These are phyloP conservation scores for Termitomyces sp. DNA, from an alignment of 768 basidiomycete genomes.

Conservation along the genomic window DNA sequence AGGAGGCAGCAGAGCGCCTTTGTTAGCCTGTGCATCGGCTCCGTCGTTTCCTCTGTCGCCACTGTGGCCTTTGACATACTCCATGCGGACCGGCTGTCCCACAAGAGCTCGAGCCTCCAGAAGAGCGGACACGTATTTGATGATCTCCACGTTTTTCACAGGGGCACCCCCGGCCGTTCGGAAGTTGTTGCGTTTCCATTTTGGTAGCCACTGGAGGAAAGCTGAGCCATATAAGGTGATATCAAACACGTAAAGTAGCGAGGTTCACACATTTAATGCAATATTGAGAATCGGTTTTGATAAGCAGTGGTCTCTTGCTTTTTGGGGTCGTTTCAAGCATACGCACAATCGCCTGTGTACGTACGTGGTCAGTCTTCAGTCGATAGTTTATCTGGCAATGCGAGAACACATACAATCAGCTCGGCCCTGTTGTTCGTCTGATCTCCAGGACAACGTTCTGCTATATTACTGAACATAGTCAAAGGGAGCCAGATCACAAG, in stretches of 20 bases:
- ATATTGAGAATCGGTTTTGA: constrained; percentile 87
- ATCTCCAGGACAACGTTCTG: constrained; percentile 77
- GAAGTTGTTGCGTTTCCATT: constrained; percentile 63
- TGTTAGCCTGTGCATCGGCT: constrained; percentile 73
- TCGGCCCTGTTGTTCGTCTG: constrained; percentile 92
- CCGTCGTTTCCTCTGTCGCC: constrained; percentile 84
- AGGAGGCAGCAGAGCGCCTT: constrained; percentile 43
- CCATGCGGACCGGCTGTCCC: constrained; percentile 59
- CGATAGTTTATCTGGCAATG: not conserved
- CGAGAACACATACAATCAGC: constrained; percentile 57
- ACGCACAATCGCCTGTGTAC: constrained; percentile 74
- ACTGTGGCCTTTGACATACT: constrained; percentile 77
- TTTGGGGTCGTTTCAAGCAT: constrained; percentile 72
- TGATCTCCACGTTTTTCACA: constrained; percentile 73
- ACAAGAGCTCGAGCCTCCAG: constrained; percentile 48
- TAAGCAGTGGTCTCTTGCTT: constrained; percentile 54
- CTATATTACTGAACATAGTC: constrained; percentile 59
- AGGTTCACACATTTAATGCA: constrained; percentile 65
- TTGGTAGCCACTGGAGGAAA: constrained; percentile 62
- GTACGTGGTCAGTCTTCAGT: not conserved
- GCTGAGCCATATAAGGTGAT: constrained; percentile 40
- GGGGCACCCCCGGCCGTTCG: constrained; percentile 42
- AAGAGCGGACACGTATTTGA: constrained; percentile 67
- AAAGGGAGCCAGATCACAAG: not conserved
- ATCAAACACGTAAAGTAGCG: constrained; percentile 9